These are phyloP conservation scores for Suhomyces yuchorum DNA, from an alignment of 1,139 yeast species.

Conservation along the genomic window DNA sequence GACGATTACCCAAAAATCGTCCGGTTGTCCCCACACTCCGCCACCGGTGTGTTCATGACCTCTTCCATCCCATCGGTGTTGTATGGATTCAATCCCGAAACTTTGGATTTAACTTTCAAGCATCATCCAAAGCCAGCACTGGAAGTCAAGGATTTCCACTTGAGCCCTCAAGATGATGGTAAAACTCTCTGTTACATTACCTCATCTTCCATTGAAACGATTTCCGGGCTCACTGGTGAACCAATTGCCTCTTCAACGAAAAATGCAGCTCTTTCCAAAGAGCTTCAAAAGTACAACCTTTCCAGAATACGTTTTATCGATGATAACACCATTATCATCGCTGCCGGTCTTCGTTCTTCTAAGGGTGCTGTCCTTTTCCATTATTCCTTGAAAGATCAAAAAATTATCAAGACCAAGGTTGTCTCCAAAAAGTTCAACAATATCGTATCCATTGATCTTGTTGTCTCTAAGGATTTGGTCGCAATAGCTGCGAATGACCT, in stretches of 20 bases:
- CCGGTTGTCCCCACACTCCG: conserved; percentile 53
- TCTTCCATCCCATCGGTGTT: conserved; percentile 61
- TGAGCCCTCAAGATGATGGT: conserved; percentile 45
- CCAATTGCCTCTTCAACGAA: conserved; percentile 36
- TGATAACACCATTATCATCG: conserved; percentile 54
- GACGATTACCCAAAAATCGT: conserved; percentile 64
- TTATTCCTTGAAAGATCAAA: conserved; percentile 45
- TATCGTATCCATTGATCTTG: conserved; percentile 68
- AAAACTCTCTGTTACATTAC: conserved; percentile 62
- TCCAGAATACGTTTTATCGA: conserved; percentile 63
- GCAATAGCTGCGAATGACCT: conserved; percentile 80
- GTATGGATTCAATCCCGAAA: conserved; percentile 58
- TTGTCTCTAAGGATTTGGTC: conserved; percentile 47
- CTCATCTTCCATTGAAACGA: conserved; percentile 51
- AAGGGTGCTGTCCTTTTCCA: conserved; percentile 42
- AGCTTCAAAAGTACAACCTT: conserved; percentile 40
- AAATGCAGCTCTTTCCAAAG: conserved; percentile 24
- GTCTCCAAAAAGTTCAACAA: conserved; percentile 60
- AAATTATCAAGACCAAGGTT: conserved; percentile 43
- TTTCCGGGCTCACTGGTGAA: conserved; percentile 49
- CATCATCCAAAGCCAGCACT: conserved; percentile 27
- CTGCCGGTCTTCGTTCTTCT: conserved; percentile 52
- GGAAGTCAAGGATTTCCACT: conserved; percentile 44
- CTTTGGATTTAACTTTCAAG: conserved; percentile 46
- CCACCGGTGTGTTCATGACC: conserved; percentile 64